phyloP scores from a whole-genome alignment of 202 grass and related monocot species.

The Setaria italica region DNA sequence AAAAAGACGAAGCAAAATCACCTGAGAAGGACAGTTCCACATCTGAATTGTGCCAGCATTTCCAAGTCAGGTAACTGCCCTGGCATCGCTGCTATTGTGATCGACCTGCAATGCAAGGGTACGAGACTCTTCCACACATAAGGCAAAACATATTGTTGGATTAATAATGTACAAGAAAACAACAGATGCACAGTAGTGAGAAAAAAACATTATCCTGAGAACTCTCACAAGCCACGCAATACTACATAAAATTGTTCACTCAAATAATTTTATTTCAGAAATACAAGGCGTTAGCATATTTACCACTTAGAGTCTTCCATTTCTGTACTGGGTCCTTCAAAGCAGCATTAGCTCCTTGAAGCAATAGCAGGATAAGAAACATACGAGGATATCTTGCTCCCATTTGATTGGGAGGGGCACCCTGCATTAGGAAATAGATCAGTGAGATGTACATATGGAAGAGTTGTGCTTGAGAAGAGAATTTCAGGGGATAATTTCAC shows the following conservation, averaged over 20 bases:
- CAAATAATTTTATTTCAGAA: neutral
- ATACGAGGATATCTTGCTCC: conserved; percentile 50
- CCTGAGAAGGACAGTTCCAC: conserved; percentile 75
- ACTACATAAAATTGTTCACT: neutral
- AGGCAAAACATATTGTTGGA: too few relatives aligned
- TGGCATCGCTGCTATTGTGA: conserved; percentile 64
- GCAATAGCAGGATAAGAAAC: conserved; percentile 53
- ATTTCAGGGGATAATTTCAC: too few relatives aligned
- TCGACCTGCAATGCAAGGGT: conserved; percentile 39
- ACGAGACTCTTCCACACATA: too few relatives aligned
- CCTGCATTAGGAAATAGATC: conserved; percentile 31
- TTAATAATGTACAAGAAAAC: too few relatives aligned
- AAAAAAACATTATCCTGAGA: too few relatives aligned
- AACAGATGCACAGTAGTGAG: too few relatives aligned
- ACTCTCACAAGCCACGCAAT: neutral
- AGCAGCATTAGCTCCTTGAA: conserved; percentile 64
- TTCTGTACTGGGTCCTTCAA: conserved; percentile 37
- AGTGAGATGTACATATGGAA: neutral
- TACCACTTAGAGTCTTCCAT: conserved; percentile 90
- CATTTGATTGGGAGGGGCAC: conserved; percentile 52
- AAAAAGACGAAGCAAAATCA: conserved; percentile 3
- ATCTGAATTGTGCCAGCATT: conserved; percentile 76
- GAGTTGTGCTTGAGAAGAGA: neutral
- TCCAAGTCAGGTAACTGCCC: conserved; percentile 74
- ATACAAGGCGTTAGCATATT: conserved; percentile 18